Percentiles rank a stretch among this genome's conserved stretches.
Evolutionary conservation across 2,329 filamentous ascomycete genomes (phyloP).

Genomic region (Xylaria sp.): DNA sequence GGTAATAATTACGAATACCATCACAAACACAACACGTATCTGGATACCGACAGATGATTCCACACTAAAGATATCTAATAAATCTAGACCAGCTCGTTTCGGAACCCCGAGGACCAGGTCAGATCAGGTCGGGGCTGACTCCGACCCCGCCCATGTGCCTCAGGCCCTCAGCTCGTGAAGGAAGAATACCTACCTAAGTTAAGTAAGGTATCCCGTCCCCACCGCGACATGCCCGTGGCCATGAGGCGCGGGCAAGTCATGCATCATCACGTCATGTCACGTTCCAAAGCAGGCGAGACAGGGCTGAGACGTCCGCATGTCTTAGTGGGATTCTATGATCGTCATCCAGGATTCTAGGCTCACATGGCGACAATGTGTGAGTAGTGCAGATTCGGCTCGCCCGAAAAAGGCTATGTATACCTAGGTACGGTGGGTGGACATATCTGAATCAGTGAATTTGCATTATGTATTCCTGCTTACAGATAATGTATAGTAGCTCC

Average conservation of each 20-base stretch:
- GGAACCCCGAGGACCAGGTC: not conserved
- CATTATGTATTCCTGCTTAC: no score
- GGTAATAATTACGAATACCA: not conserved
- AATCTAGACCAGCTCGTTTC: not conserved
- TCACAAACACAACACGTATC: not conserved
- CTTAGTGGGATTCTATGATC: constrained; percentile 4
- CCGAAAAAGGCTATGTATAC: no score
- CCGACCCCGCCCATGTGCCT: constrained; percentile 9
- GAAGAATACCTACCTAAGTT: not conserved
- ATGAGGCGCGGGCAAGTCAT: constrained; percentile 16
- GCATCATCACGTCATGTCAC: constrained; percentile 24
- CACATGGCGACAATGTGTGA: not conserved
- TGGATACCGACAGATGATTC: not conserved
- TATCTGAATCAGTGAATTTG: no score
- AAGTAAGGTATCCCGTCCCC: no score
- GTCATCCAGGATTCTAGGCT: constrained; percentile 7
- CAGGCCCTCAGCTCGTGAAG: constrained; percentile 6
- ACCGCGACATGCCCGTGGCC: not conserved
- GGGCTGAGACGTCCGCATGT: constrained; percentile 19
- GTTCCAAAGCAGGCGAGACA: constrained; percentile 18
- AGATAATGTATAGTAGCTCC: no score
- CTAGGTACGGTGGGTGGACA: no score
- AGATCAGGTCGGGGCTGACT: not conserved
- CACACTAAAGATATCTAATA: no score
- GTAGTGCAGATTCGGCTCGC: not conserved